Conservation (phyloP, 208 protist species). For the Porcisia hertigi region DNA sequence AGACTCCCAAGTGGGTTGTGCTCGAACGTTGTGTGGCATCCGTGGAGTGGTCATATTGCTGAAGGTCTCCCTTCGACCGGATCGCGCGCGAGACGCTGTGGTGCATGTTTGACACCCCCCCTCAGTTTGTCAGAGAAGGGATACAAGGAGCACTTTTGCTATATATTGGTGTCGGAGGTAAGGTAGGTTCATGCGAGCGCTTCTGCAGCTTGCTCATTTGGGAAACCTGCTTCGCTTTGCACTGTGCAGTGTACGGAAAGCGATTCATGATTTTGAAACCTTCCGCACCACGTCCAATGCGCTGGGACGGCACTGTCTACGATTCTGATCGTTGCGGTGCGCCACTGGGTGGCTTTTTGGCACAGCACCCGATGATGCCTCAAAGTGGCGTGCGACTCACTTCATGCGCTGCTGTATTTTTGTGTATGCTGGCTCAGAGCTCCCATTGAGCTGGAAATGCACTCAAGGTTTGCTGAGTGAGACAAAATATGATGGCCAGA, state of each 20-base stretch:
- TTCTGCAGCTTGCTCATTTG: slow-evolving; percentile 46
- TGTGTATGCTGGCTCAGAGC: slow-evolving; percentile 71
- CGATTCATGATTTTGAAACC: slow-evolving; percentile 71
- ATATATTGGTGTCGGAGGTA: slow-evolving; percentile 33
- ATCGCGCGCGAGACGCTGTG: slow-evolving; percentile 53
- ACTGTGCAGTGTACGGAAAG: slow-evolving; percentile 61
- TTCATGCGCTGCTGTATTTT: slow-evolving; percentile 47
- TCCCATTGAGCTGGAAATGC: slow-evolving; percentile 54
- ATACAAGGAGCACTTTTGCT: slow-evolving; percentile 67
- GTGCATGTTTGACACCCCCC: slow-evolving; percentile 45
- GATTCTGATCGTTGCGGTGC: slow-evolving; percentile 35
- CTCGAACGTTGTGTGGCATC: slow-evolving; percentile 37
- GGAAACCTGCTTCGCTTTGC: slow-evolving; percentile 45
- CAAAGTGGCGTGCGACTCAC: slow-evolving; percentile 27
- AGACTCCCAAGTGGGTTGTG: slow-evolving; percentile 40
- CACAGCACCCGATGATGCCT: slow-evolving; percentile 21
- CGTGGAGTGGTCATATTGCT: slow-evolving; percentile 34
- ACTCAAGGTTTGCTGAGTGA: slow-evolving; percentile 27
- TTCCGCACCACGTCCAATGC: slow-evolving; percentile 51
- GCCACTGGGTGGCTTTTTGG: slow-evolving; percentile 11
- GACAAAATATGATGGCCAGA: not conserved
- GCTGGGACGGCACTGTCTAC: slow-evolving; percentile 56
- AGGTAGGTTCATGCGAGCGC: slow-evolving; percentile 24
- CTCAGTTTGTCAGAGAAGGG: slow-evolving; percentile 19
- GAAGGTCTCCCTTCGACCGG: slow-evolving; percentile 43